Base-by-base conservation (phyloP, 257 asterid genomes). In the Solanum okadae region DNA sequence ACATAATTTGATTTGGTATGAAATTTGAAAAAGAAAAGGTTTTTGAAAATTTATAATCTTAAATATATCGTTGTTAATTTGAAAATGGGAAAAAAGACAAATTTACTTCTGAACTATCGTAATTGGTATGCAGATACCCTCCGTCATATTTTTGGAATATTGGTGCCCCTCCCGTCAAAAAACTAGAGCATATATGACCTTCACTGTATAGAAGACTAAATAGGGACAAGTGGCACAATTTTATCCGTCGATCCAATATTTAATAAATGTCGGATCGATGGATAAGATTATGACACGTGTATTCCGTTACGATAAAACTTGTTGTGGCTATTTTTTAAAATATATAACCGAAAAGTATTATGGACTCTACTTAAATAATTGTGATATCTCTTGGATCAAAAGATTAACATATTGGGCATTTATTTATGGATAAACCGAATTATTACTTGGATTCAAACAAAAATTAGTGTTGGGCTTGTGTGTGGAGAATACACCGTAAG, bases 251-350 rank as follows among this genome's bases (percentile, higher is more conserved):
- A 52, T 52, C 0, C 0, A 7, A 52, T 52, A 52, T 16, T 52
- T 52, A 52, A 52, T 52, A 52, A 52, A 52, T 2, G 0, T 52
- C 3, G 1, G 0, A 1, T 52, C 1, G 8, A 0, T 49, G 0
- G 0, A 49, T 49, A 15, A 52, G 0, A 52, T 16, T 52, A 52
- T 52, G 9, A 52, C 61, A 5, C 10, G 10, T 2, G 4, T 52
- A 52, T 52, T 49, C 23, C 22, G 1, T 52, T 52, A 16, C 3
- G 61, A 52, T 16, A 52, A 52, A 6, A 52, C 34, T 25, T 12
- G 2, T 7, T 67, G 2, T 13, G 37, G 75, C 75, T 27, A 68
- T 6, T 68, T 25, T 68, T 6, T 0, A 14, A 68, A 68, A 68
- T 13, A 12, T 27, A 68, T 68, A 13, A 29, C 10, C 22, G 5